These are phyloP conservation scores for Schwanniomyces sp. DNA, from an alignment of 805 yeast genomes.

Conservation along the genomic window DNA sequence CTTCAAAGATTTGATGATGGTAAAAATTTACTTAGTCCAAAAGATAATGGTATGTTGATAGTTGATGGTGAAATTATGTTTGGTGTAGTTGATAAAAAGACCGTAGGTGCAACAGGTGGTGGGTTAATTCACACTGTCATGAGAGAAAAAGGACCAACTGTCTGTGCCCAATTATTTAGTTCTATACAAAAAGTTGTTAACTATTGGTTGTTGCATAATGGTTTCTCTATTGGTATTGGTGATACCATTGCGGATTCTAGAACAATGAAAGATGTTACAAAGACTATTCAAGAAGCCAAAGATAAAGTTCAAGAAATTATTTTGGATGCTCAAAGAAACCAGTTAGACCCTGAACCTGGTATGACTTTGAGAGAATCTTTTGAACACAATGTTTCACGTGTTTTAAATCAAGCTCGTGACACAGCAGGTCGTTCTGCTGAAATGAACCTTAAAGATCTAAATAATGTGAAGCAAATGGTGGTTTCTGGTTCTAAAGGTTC, in stretches of 20 bases:
- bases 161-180: conserved; percentile 88
- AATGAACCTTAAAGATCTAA: conserved; percentile 87
- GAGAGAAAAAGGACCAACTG: conserved; percentile 93
- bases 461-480: conserved; percentile 98
- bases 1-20: conserved; percentile 92
- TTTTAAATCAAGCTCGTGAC: conserved; percentile 97
- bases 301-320: conserved; percentile 92
- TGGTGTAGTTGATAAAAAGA: conserved; percentile 97
- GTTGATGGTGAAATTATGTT: conserved; percentile 95
- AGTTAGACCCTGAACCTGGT: conserved; percentile 95
- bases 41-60: conserved; percentile 93
- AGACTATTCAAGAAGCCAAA: conserved; percentile 91
- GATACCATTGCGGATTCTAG: conserved; percentile 98
- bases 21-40: conserved; percentile 77
- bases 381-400: conserved; percentile 94
- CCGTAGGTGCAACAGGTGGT: conserved; percentile 98
- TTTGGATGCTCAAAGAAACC: conserved; percentile 85
- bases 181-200: conserved; percentile 93
- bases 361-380: conserved; percentile 98
- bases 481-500: conserved; percentile 99
- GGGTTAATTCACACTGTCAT: conserved; percentile 96
- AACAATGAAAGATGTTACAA: conserved; percentile 91
- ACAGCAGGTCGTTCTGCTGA: conserved; percentile 99
- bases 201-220: conserved; percentile 94
- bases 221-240: conserved; percentile 99